These are phyloP conservation scores for Aspergillus terreus DNA, from an alignment of 2,329 filamentous ascomycete genomes.

Conservation along the genomic window DNA sequence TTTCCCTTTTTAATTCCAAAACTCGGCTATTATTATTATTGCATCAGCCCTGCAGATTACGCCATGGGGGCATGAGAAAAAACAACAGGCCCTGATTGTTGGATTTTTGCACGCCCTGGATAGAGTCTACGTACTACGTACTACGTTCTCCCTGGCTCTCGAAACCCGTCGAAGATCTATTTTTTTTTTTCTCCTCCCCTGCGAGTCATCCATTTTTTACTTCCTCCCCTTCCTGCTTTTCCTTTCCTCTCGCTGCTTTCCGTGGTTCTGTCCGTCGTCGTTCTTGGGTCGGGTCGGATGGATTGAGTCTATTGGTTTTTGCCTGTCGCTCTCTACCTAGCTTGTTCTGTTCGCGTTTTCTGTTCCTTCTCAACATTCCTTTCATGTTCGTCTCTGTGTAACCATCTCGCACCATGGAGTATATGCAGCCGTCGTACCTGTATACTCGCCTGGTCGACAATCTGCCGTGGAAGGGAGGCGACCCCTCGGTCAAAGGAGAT, in stretches of 20 bases:
- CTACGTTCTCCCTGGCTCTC: too few species aligned
- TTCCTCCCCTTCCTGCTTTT: background rate
- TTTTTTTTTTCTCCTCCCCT: background rate
- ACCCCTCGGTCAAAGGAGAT: slow-evolving; percentile 27
- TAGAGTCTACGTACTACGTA: too few species aligned
- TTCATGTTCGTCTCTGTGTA: background rate
- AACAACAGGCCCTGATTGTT: too few species aligned
- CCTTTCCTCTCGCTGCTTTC: background rate
- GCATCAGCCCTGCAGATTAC: too few species aligned
- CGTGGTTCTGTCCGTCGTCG: background rate
- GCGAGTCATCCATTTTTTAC: background rate
- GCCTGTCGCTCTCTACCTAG: background rate
- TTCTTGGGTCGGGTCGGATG: background rate
- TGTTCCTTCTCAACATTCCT: background rate
- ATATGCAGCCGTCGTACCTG: slow-evolving; percentile 13
- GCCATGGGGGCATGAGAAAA: too few species aligned
- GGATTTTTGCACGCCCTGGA: too few species aligned
- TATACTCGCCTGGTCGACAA: slow-evolving; percentile 19
- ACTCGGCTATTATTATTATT: too few species aligned
- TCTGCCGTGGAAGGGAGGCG: slow-evolving; percentile 20
- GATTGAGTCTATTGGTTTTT: background rate
- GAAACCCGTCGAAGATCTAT: background rate
- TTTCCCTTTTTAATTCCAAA: too few species aligned
- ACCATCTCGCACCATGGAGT: slow-evolving; percentile 3
- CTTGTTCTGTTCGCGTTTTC: background rate